These are phyloP conservation scores for Cenchrus americanus DNA, from an alignment of 176 grass and related monocot species.

Conservation along the genomic window DNA sequence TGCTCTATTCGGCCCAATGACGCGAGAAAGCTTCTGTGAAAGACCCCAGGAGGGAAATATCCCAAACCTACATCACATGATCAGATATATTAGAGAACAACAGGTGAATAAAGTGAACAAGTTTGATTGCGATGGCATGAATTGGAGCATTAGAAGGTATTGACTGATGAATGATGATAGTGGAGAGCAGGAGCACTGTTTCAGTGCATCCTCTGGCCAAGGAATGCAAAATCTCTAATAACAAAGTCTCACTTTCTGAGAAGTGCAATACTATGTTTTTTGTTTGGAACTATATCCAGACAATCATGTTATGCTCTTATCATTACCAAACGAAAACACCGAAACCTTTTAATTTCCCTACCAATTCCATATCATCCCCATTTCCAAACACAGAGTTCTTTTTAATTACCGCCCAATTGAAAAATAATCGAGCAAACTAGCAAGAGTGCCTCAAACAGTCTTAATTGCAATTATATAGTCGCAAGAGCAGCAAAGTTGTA, in stretches of 20 bases:
- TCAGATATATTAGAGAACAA: constrained; percentile 17
- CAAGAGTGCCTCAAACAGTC: background rate
- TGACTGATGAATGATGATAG: constrained; percentile 1
- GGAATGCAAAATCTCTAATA: constrained; percentile 1
- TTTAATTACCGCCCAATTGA: background rate
- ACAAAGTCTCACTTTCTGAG: background rate
- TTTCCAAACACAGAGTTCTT: background rate
- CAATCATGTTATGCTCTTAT: background rate
- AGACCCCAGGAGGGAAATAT: constrained; percentile 98
- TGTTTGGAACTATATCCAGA: background rate
- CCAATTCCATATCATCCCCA: background rate
- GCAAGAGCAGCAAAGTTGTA: background rate
- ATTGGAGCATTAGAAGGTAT: background rate
- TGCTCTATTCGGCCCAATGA: constrained; percentile 83
- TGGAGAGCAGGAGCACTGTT: background rate
- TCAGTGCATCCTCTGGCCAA: constrained; percentile 3
- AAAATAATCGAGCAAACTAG: background rate
- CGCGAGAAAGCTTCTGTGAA: constrained; percentile 86
- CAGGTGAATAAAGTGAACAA: background rate
- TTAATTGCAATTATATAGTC: background rate
- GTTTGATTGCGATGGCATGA: constrained; percentile 16
- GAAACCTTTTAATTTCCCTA: background rate
- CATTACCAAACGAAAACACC: background rate
- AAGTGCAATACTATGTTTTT: background rate
- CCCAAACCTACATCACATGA: constrained; percentile 68